Conservation (phyloP, 2,329 filamentous ascomycete species). For the Aspergillus pseudoterreus region DNA sequence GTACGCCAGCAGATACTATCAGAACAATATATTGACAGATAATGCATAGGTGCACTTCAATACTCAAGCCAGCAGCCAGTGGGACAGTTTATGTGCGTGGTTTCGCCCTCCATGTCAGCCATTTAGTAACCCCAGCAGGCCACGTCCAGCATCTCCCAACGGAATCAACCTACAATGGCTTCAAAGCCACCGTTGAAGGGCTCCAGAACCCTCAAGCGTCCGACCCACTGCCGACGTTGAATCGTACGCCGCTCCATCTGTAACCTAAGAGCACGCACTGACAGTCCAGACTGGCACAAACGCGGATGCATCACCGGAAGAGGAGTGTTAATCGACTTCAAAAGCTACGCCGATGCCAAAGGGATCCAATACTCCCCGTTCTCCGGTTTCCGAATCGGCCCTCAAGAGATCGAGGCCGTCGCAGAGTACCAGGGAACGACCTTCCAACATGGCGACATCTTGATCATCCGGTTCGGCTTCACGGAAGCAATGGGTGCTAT, state of each 20-base stretch:
- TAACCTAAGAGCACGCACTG: not conserved
- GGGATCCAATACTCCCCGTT: constrained; percentile 55
- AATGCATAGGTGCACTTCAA: constrained; percentile 36
- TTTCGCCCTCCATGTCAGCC: constrained; percentile 27
- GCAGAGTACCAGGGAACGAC: constrained; percentile 16
- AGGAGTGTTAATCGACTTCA: constrained; percentile 53
- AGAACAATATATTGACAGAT: not conserved
- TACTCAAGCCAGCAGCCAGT: constrained; percentile 45
- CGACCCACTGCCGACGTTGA: constrained; percentile 19
- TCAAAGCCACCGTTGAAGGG: constrained; percentile 22
- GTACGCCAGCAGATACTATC: not conserved
- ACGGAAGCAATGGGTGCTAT: constrained; percentile 16
- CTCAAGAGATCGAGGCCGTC: constrained; percentile 15
- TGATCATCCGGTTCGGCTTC: constrained; percentile 21
- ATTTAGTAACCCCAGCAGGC: constrained; percentile 4
- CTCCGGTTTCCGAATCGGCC: constrained; percentile 31
- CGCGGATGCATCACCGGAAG: constrained; percentile 48
- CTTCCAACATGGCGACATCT: constrained; percentile 19
- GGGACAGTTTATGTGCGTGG: constrained; percentile 44
- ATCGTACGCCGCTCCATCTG: constrained; percentile 2
- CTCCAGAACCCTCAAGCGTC: constrained; percentile 9
- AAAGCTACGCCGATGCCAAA: constrained; percentile 52
- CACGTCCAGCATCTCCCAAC: constrained; percentile 19
- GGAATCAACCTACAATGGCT: constrained; percentile 32
- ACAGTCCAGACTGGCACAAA: constrained; percentile 28